These are phyloP conservation scores for Hypoxylon cercidicola DNA, from an alignment of 495 filamentous ascomycete genomes.

Conservation along the genomic window DNA sequence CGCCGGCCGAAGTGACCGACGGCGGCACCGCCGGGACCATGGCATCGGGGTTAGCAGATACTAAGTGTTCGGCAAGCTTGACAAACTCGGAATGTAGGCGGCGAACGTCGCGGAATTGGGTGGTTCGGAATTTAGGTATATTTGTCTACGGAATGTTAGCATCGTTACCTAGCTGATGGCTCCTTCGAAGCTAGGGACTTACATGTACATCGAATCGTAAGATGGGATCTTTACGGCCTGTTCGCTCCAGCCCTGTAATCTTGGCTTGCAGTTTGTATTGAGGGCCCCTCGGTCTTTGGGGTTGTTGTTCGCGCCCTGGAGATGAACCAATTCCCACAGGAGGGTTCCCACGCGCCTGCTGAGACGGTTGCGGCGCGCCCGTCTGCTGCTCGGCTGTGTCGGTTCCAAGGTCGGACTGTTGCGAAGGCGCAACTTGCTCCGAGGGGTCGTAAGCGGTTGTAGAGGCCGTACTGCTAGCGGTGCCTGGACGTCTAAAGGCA, in stretches of 20 bases:
- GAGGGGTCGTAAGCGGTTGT: slow-evolving; percentile 36
- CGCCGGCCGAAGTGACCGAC: slow-evolving; percentile 88
- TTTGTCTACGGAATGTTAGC: slow-evolving; percentile 74
- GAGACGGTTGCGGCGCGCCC: slow-evolving; percentile 57
- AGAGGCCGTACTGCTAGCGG: slow-evolving; percentile 52
- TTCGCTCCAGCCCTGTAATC: slow-evolving; percentile 90
- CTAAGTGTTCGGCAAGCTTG: slow-evolving; percentile 92
- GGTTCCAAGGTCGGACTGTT: slow-evolving; percentile 41
- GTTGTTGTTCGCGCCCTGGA: slow-evolving; percentile 31
- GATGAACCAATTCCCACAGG: neutral
- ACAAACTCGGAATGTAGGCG: slow-evolving; percentile 94
- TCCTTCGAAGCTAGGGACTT: slow-evolving; percentile 46
- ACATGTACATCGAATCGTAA: slow-evolving; percentile 97
- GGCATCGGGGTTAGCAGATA: slow-evolving; percentile 95
- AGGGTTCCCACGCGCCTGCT: slow-evolving; percentile 46
- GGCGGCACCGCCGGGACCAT: slow-evolving; percentile 97
- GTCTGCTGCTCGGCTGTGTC: slow-evolving; percentile 57
- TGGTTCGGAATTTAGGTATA: slow-evolving; percentile 95
- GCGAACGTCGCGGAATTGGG: slow-evolving; percentile 96
- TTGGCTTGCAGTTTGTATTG: slow-evolving; percentile 91
- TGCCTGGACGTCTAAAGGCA: slow-evolving; percentile 51
- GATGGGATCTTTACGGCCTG: slow-evolving; percentile 94
- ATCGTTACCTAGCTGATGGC: slow-evolving; percentile 16
- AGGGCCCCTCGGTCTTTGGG: slow-evolving; percentile 63
- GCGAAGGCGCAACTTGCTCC: slow-evolving; percentile 48